Percentiles rank a stretch among this genome's conserved stretches.
Evolutionary conservation across 441 rosid species (phyloP).

Genomic region (Populus hybrid): DNA sequence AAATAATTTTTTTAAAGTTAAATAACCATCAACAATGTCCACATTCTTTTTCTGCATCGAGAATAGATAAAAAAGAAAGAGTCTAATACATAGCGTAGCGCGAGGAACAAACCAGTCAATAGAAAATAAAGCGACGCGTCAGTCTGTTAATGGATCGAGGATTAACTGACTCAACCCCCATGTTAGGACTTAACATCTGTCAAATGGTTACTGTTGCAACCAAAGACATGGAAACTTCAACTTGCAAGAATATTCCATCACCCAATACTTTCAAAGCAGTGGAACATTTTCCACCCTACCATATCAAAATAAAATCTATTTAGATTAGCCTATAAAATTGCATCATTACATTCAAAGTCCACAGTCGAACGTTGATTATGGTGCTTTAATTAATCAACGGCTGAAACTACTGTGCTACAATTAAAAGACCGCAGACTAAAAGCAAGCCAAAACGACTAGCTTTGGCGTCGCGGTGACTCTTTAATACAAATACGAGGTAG

Average conservation of each 20-base stretch:
- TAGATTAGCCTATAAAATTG: not conserved
- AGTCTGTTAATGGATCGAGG: too few relatives aligned
- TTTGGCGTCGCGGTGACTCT: not conserved
- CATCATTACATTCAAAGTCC: not conserved
- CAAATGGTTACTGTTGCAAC: not conserved
- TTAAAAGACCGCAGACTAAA: not conserved
- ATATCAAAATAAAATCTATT: not conserved
- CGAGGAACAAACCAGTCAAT: too few relatives aligned
- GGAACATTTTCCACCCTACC: not conserved
- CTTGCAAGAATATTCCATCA: slow-evolving; percentile 8
- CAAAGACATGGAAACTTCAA: not conserved
- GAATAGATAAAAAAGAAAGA: too few relatives aligned
- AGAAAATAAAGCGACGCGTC: too few relatives aligned
- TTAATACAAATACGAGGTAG: not conserved
- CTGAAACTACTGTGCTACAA: not conserved
- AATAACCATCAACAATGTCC: too few relatives aligned
- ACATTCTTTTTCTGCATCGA: too few relatives aligned
- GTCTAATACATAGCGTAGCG: too few relatives aligned
- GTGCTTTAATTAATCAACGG: not conserved
- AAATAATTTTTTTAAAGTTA: too few relatives aligned
- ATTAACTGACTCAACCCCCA: too few relatives aligned
- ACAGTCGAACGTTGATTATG: not conserved
- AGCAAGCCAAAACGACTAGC: not conserved
- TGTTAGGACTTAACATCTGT: not conserved
- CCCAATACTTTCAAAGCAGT: not conserved